phyloP scores from a whole-genome alignment of 164 flowering plant genomes.

The Stephania cephalantha region DNA sequence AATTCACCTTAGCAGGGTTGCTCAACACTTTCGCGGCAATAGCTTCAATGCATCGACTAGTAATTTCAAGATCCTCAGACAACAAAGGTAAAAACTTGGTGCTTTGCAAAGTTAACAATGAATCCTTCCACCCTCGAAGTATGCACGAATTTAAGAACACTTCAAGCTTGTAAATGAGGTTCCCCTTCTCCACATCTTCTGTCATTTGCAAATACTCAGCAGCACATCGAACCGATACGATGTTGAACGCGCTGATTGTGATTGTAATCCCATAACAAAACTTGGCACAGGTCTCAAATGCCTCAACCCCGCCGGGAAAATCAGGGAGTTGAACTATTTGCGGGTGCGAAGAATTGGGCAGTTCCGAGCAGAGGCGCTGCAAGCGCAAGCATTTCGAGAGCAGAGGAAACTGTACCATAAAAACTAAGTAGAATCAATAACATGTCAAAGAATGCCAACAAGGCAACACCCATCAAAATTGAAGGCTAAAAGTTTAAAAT shows the following conservation, averaged over 20 bases:
- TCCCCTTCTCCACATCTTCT: slow-evolving; percentile 90
- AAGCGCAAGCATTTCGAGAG: slow-evolving; percentile 74
- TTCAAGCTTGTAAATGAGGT: slow-evolving; percentile 72
- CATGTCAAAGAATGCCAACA: background rate
- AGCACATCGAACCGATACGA: slow-evolving; percentile 75
- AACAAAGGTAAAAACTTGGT: slow-evolving; percentile 55
- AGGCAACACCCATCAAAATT: background rate
- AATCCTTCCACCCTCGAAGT: slow-evolving; percentile 90
- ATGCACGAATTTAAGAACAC: slow-evolving; percentile 81
- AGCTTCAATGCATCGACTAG: slow-evolving; percentile 76
- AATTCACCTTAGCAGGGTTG: slow-evolving; percentile 48
- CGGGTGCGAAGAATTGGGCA: slow-evolving; percentile 44
- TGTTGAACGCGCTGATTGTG: slow-evolving; percentile 80
- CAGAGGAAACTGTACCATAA: slow-evolving; percentile 68
- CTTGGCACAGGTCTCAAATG: slow-evolving; percentile 90
- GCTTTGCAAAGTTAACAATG: slow-evolving; percentile 59
- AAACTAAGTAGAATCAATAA: slow-evolving; percentile 5
- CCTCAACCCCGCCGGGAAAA: slow-evolving; percentile 84
- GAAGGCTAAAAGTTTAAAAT: background rate
- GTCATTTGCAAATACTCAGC: slow-evolving; percentile 93
- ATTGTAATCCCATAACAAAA: slow-evolving; percentile 95
- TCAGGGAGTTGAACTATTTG: slow-evolving; percentile 64
- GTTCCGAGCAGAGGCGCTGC: slow-evolving; percentile 58
- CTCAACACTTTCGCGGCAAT: slow-evolving; percentile 44
- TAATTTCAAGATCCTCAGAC: slow-evolving; percentile 82